These are phyloP conservation scores for Colletotrichum sp. DNA, from an alignment of 2,329 filamentous ascomycete species.

Conservation along the genomic window DNA sequence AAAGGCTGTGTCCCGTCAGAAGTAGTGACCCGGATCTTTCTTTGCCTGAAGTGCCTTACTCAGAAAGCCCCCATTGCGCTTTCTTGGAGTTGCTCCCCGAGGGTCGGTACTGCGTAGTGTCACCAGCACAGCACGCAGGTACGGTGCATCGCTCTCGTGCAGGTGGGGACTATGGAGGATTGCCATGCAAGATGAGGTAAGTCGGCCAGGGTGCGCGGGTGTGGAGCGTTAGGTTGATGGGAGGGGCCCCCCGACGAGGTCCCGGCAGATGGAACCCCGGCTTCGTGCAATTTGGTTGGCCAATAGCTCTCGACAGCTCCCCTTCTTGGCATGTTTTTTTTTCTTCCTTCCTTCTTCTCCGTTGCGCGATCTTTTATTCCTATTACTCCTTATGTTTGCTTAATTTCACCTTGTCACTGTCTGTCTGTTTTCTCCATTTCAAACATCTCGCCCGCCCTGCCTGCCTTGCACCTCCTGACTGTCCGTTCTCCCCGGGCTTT, in stretches of 20 bases:
- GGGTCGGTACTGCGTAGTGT: neutral
- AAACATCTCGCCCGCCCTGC: neutral
- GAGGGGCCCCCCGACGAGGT: neutral
- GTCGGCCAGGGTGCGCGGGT: neutral
- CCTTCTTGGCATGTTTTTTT: neutral
- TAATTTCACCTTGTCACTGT: neutral
- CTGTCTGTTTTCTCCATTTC: neutral
- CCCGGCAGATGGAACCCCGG: neutral
- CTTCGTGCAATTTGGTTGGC: neutral
- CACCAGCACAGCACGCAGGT: neutral
- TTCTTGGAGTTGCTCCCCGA: neutral
- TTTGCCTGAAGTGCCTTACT: neutral
- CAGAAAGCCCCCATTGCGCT: neutral
- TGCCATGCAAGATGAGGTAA: constrained; percentile 14
- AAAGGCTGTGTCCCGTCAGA: neutral
- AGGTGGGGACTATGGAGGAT: neutral
- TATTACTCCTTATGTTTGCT: neutral
- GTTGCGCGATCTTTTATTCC: neutral
- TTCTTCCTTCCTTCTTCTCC: neutral
- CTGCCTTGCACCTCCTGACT: neutral
- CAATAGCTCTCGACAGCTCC: neutral
- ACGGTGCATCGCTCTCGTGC: neutral
- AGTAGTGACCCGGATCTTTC: neutral
- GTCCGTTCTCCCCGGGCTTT: neutral
- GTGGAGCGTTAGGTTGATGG: neutral